A percentile compares a stretch with the other conserved stretches of the same genome.
Evolutionary conservation across 1,139 yeast species (phyloP).

Genomic region (Candida gigantensis): DNA sequence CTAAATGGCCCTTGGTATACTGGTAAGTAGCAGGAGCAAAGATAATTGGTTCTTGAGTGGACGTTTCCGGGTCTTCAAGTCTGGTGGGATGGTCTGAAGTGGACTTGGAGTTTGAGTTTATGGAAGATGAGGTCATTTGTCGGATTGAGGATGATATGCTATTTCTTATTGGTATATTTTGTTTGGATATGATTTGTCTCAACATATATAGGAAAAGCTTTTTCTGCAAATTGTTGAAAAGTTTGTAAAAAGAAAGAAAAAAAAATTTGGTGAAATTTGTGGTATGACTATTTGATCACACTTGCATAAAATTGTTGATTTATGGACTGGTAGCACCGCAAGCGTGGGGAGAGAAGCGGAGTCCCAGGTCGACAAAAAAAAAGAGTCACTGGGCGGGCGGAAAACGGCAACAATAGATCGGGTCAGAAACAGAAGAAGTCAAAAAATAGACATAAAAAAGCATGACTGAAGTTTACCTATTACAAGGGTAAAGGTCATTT

Average conservation of each 20-base stretch:
- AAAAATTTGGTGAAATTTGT: background rate
- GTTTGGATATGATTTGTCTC: constrained; percentile 6
- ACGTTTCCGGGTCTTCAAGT: constrained; percentile 15
- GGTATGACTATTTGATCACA: background rate
- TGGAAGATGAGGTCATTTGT: constrained; percentile 5
- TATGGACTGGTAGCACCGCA: no score
- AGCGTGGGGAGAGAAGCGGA: background rate
- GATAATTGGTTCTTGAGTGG: constrained; percentile 31
- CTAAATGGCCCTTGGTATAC: constrained; percentile 68
- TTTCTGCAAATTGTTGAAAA: background rate
- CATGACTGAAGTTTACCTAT: no score
- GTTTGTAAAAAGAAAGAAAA: background rate
- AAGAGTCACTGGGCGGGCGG: no score
- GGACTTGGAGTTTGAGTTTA: background rate
- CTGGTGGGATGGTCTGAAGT: no score
- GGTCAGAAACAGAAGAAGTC: no score
- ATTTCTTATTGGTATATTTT: constrained; percentile 2
- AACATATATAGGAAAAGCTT: constrained; percentile 7
- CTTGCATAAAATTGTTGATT: background rate
- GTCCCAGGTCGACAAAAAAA: no score
- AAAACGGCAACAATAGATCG: no score
- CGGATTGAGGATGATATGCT: constrained; percentile 7
- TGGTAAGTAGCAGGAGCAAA: constrained; percentile 91
- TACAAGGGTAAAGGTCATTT: no score
- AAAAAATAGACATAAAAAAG: no score